These are phyloP conservation scores for Syncephalastrum monosporum DNA, from an alignment of 371 early-diverging fungal species.

Conservation along the genomic window DNA sequence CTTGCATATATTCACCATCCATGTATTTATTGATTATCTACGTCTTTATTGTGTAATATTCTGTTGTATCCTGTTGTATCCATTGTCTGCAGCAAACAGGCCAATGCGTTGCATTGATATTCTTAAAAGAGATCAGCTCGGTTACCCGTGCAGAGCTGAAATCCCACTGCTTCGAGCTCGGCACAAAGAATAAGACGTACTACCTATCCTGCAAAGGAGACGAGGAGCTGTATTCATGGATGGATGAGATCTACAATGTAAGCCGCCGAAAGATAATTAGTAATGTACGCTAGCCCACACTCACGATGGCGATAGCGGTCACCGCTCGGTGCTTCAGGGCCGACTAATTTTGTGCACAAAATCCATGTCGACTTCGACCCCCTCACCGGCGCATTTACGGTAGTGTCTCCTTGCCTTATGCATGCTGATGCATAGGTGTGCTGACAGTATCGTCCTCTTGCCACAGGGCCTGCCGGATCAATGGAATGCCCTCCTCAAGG, in stretches of 20 bases:
- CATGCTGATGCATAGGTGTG: neutral
- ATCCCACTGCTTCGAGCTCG: conserved; percentile 76
- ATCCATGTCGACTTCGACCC: conserved; percentile 90
- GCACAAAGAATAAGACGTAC: conserved; percentile 70
- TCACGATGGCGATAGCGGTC: conserved; percentile 28
- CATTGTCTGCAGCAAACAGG: conserved; percentile 30
- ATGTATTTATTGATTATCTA: neutral
- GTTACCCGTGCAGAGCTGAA: conserved; percentile 72
- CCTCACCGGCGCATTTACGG: conserved; percentile 76
- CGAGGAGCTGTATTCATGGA: conserved; percentile 86
- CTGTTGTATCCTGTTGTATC: conserved; percentile 32
- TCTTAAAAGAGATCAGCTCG: conserved; percentile 71
- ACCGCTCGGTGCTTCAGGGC: conserved; percentile 63
- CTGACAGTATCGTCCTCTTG: neutral
- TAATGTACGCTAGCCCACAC: neutral
- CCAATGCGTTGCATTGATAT: conserved; percentile 60
- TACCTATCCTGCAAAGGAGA: conserved; percentile 76
- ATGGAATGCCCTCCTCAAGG: conserved; percentile 87
- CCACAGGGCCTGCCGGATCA: conserved; percentile 86
- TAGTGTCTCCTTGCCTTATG: conserved; percentile 20
- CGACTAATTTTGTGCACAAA: conserved; percentile 84
- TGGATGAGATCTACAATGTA: conserved; percentile 81
- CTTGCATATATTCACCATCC: neutral
- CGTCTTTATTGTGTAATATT: neutral
- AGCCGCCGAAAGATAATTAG: conserved; percentile 4